Base-by-base conservation (phyloP, 1,284 basidiomycete genomes). In the Butyriboletus appendiculatus region DNA sequence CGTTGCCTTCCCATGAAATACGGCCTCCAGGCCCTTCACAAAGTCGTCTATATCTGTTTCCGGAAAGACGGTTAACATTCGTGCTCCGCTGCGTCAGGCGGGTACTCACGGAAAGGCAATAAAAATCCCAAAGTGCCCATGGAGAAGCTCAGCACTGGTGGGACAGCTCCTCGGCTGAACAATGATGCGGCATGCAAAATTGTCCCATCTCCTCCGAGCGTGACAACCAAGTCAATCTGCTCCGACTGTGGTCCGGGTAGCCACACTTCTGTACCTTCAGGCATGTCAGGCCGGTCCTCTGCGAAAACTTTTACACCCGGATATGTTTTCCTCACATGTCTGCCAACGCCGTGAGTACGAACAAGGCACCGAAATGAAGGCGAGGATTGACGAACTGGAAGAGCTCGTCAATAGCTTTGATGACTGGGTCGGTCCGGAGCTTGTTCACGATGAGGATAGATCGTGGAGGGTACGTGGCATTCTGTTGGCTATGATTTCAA, bases 111-210 rank as follows among this genome's bases (percentile, higher is more conserved):
- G 73, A 97, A 98, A 0, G 96, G 96, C 18, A 98, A 79, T 16
- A 98, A 75, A 71, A 98, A 98, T 1, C 96, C 96, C 0, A 98
- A 77, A 1, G 93, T 96, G 8, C 96, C 96, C 91, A 98, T 94
- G 0, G 92, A 95, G 73, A 98, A 97, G 67, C 93, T 96, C 35
- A 98, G 76, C 0, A 98, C 95, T 0, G 96, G 96, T 2, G 96
- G 96, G 14, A 97, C 95, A 22, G 92, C 89, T 33, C 90, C 90
- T 9, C 82, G 78, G 62, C 88, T 91, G 71, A 98, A 98, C 7
- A 98, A 76, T 24, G 93, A 94, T 5, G 95, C 96, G 0, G 94
- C 94, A 67, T 97, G 95, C 4, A 98, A 80, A 46, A 98, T 96
- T 2, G 96, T 98, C 3, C 96, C 96, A 68, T 98, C 96, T 24